Base-by-base conservation (phyloP, 192 early-diverging fungal genomes). In the Thamnidium elegans region DNA sequence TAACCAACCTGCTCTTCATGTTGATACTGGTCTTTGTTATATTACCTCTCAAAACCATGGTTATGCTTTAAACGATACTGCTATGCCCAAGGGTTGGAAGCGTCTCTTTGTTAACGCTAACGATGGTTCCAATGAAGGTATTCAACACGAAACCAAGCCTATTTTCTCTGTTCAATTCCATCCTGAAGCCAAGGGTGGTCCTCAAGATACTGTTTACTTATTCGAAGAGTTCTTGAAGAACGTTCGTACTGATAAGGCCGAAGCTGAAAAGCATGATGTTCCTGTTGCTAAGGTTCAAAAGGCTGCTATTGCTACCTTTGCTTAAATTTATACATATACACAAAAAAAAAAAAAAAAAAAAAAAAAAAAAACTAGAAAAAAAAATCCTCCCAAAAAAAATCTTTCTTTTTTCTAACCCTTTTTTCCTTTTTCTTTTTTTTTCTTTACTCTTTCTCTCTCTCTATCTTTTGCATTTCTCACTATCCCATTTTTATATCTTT, bases 11-110 rank as follows among this genome's bases (percentile, higher is more conserved):
- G 89, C 90, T 43, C 72, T 94, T 55, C 83, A 94, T 66, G 80
- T 93, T 65, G 82, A 84, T 54, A 81, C 77, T 39, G 86, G 88
- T 48, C 83, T 82, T 62, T 95, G 95, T 77, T 85, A 89, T 20
- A 97, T 97, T 68, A 97, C 95, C 3, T 94, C 92, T 13, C 95
- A 97, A 82, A 97, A 97, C 77, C 95, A 97, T 75, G 95, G 95
- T 32, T 93, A 90, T 60, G 88, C 88, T 5, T 68, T 94, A 30
- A 80, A 93, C 42, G 92, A 93, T 75, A 73, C 77, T 45, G 76
- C 68, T n/a, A 75, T 86, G 68, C 78, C 88, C 30, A 66, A 73
- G 3, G 92, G 89, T 30, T 97, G 93, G 93, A 79, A 81, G 44
- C 82, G 90, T 63, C 92, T 89, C 85, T 97, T 91, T 69, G 86